Conservation (phyloP, 768 basidiomycete genomes). For the Amanita rimosa region DNA sequence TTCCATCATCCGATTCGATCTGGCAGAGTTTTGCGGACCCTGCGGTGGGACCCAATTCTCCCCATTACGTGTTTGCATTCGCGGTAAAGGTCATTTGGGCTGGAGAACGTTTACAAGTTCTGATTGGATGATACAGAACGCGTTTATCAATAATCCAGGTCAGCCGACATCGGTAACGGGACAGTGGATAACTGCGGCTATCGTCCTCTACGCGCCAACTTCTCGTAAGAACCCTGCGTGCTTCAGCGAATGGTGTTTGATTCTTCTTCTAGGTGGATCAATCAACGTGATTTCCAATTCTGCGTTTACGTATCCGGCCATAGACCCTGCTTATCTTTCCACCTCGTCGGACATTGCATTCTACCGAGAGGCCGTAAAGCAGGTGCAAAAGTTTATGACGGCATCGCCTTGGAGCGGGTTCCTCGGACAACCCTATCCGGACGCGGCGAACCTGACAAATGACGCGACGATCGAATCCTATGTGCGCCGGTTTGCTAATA, state of each 20-base stretch:
- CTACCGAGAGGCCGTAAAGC: conserved; percentile 15
- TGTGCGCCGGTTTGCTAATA: conserved; percentile 12
- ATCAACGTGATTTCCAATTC: conserved; percentile 28
- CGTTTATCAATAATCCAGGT: neutral
- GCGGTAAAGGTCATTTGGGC: conserved; percentile 13
- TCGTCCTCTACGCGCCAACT: conserved; percentile 20
- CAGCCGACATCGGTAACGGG: conserved; percentile 15
- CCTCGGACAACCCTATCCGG: conserved; percentile 12
- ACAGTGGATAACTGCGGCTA: conserved; percentile 17
- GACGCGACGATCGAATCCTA: conserved; percentile 17
- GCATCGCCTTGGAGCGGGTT: conserved; percentile 18
- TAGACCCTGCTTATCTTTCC: conserved; percentile 36
- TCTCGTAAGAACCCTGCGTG: conserved; percentile 18
- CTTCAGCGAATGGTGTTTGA: neutral
- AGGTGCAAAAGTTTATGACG: conserved; percentile 13
- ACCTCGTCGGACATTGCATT: conserved; percentile 19
- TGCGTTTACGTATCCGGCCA: conserved; percentile 34
- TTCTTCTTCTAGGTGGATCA: conserved; percentile 19
- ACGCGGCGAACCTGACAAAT: conserved; percentile 11
- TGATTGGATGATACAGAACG: neutral
- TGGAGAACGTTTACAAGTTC: neutral
- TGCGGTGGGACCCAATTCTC: conserved; percentile 20
- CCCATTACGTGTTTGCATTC: conserved; percentile 24
- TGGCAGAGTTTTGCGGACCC: conserved; percentile 21
- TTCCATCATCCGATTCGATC: conserved; percentile 18